A percentile compares a stretch with the other conserved stretches of the same genome.
Evolutionary conservation across 2,329 filamentous ascomycete species (phyloP).

Genomic region (Pseudogymnoascus sp.): DNA sequence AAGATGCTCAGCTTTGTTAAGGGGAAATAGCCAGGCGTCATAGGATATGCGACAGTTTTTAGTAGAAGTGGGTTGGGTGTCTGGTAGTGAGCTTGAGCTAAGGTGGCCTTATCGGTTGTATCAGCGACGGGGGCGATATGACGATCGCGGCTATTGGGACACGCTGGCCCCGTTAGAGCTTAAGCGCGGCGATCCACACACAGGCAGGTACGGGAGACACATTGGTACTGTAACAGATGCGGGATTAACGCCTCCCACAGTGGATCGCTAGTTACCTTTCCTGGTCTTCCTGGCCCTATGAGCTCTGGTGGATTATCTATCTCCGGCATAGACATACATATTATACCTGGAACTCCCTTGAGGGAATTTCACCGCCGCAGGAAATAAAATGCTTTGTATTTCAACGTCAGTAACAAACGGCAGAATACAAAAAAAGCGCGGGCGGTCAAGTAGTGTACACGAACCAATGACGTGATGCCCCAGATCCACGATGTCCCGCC

Average conservation of each 20-base stretch:
- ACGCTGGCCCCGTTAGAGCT: background rate
- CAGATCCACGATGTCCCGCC: conserved; percentile 5
- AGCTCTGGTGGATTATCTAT: background rate
- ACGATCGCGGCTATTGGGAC: background rate
- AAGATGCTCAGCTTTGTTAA: background rate
- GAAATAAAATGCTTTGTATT: background rate
- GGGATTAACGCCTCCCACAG: background rate
- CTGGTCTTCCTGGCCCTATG: background rate
- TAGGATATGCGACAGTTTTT: background rate
- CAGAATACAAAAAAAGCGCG: conserved; percentile 1
- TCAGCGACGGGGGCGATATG: background rate
- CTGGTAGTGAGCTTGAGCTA: background rate
- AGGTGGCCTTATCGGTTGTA: conserved; percentile 7
- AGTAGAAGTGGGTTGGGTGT: background rate
- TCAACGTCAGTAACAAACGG: background rate
- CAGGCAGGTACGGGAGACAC: background rate
- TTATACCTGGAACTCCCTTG: background rate
- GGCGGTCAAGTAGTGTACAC: background rate
- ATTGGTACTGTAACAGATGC: background rate
- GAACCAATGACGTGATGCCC: conserved; percentile 7
- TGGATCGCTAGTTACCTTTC: background rate
- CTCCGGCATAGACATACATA: background rate
- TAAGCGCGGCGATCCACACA: conserved; percentile 7
- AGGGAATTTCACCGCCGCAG: background rate
- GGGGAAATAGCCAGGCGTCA: background rate